These are phyloP conservation scores for Parathielavia appendiculata DNA, from an alignment of 495 filamentous ascomycete species.

Conservation along the genomic window DNA sequence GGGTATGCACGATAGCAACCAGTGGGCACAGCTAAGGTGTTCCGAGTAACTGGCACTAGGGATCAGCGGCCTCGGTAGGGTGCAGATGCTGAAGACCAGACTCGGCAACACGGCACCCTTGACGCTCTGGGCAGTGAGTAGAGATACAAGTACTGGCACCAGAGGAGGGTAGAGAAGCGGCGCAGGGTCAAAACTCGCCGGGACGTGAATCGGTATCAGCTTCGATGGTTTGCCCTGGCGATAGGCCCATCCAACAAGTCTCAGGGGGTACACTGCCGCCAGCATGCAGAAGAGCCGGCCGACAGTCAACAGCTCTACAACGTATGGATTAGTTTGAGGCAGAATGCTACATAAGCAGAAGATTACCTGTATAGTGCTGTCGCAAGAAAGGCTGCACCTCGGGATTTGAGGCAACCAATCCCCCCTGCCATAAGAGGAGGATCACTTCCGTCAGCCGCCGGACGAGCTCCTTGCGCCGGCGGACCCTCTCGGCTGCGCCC, in stretches of 20 bases:
- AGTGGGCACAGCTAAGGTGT: slow-evolving; percentile 61
- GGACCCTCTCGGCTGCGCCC: slow-evolving; percentile 30
- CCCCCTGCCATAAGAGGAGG: slow-evolving; percentile 42
- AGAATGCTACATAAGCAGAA: neutral
- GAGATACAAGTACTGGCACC: slow-evolving; percentile 70
- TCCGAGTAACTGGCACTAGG: slow-evolving; percentile 53
- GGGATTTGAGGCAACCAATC: slow-evolving; percentile 28
- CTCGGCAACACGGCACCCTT: slow-evolving; percentile 63
- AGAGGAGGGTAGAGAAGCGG: slow-evolving; percentile 80
- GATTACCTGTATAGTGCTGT: slow-evolving; percentile 34
- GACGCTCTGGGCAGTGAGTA: slow-evolving; percentile 61
- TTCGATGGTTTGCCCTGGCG: slow-evolving; percentile 31
- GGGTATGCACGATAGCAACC: slow-evolving; percentile 63
- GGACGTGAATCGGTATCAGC: slow-evolving; percentile 49
- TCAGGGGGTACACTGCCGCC: slow-evolving; percentile 42
- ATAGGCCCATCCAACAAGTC: slow-evolving; percentile 42
- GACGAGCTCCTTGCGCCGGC: slow-evolving; percentile 42
- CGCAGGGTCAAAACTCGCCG: slow-evolving; percentile 79
- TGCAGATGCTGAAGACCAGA: slow-evolving; percentile 71
- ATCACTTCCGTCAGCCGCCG: slow-evolving; percentile 42
- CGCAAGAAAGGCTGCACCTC: slow-evolving; percentile 33
- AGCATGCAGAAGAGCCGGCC: slow-evolving; percentile 25
- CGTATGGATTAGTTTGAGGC: neutral
- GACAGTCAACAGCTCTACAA: slow-evolving; percentile 32
- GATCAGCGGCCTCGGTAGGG: slow-evolving; percentile 68